Conservation (phyloP, 2,329 filamentous ascomycete species). For the Fusarium sp. region DNA sequence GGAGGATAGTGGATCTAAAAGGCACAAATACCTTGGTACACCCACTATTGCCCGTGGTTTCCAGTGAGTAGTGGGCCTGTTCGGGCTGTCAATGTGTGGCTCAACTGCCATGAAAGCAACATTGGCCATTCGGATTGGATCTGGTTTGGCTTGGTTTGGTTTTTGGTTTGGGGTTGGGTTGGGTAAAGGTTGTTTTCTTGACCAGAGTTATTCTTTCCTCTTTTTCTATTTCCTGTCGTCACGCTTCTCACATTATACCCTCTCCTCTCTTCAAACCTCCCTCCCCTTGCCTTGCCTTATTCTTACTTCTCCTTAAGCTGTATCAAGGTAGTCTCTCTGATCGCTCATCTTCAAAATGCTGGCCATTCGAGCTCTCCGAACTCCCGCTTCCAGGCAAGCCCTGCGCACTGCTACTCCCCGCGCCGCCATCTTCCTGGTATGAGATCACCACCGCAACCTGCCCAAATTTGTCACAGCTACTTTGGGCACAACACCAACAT, state of each 20-base stretch:
- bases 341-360: constrained; percentile 75
- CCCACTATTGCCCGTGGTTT: constrained; percentile 40
- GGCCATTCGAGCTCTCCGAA: constrained; percentile 81
- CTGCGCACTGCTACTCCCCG: constrained; percentile 76
- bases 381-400: constrained; percentile 82
- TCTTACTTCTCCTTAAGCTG: constrained; percentile 40
- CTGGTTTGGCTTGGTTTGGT: constrained; percentile 31
- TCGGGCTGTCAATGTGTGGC: constrained; percentile 40
- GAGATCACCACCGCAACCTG: constrained; percentile 41
- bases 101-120: constrained; percentile 31
- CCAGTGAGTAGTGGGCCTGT: constrained; percentile 42
- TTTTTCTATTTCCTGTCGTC: constrained; percentile 33
- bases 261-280: constrained; percentile 26
- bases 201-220: constrained; percentile 28
- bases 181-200: constrained; percentile 31
- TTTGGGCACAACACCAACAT: constrained; percentile 32
- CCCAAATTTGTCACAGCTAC: constrained; percentile 8
- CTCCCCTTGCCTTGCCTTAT: constrained; percentile 27
- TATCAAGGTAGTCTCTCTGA: constrained; percentile 27
- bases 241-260: constrained; percentile 33
- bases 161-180: constrained; percentile 10
- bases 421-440: constrained; percentile 60
- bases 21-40: constrained; percentile 32
- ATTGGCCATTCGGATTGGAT: constrained; percentile 43
- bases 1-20: constrained; percentile 38